Evolutionary conservation across 345 rosid species (phyloP).

Genomic region (Turnera subulata): DNA sequence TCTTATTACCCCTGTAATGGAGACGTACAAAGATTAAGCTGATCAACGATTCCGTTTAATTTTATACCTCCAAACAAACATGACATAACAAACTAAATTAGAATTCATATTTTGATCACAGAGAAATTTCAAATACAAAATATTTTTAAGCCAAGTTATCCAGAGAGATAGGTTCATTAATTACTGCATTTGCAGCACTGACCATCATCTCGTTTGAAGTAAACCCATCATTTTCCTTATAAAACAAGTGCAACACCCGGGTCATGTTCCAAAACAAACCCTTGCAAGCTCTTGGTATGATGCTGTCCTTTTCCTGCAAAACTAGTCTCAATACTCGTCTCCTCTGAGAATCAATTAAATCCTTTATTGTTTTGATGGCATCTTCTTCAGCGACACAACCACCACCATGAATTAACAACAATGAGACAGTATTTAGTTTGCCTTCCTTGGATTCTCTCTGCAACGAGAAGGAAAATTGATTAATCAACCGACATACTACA

Average conservation of each 20-base stretch:
- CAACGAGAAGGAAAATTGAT: neutral
- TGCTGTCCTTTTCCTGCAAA: conserved; percentile 46
- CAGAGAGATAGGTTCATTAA: no score
- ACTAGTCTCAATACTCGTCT: conserved; percentile 47
- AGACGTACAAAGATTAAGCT: no score
- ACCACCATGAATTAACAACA: conserved; percentile 42
- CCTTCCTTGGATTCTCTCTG: conserved; percentile 77
- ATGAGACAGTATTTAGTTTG: conserved; percentile 60
- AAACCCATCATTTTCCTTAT: conserved; percentile 75
- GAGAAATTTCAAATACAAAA: no score
- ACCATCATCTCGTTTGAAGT: conserved; percentile 40
- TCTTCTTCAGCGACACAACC: conserved; percentile 34
- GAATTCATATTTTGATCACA: no score
- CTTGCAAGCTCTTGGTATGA: conserved; percentile 66
- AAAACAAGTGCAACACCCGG: conserved; percentile 62
- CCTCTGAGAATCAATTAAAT: conserved; percentile 28
- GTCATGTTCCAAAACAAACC: conserved; percentile 77
- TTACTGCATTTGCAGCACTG: conserved; percentile 25
- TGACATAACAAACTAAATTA: no score
- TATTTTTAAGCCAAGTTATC: no score
- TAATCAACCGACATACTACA: no score
- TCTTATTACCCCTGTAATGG: no score
- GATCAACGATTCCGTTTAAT: no score
- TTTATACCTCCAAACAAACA: no score
- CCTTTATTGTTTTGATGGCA: conserved; percentile 32